phyloP scores from a whole-genome alignment of 805 yeast species.

The Saccharomyces mikatae region DNA sequence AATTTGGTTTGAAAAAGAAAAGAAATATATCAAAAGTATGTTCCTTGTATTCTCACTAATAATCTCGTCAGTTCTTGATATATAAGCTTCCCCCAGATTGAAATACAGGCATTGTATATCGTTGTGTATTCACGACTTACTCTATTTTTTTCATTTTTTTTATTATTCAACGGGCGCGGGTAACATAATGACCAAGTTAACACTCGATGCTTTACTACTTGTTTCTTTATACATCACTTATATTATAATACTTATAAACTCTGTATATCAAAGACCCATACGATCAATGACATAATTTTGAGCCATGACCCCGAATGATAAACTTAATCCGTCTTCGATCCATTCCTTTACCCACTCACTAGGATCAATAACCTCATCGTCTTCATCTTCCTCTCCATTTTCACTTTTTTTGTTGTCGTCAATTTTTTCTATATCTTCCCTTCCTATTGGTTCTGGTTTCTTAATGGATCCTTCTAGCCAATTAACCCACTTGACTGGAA shows the following conservation, averaged over 20 bases:
- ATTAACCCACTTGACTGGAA: conserved; percentile 84
- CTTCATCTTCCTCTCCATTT: conserved; percentile 25
- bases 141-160: background rate
- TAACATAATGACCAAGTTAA: background rate
- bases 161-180: background rate
- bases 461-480: conserved; percentile 54
- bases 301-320: conserved; percentile 78
- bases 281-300: conserved; percentile 85
- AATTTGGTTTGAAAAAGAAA: background rate
- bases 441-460: conserved; percentile 7
- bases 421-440: conserved; percentile 8
- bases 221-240: background rate
- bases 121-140: background rate
- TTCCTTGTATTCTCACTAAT: background rate
- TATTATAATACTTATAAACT: background rate
- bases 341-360: conserved; percentile 74
- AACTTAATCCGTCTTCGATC: conserved; percentile 69
- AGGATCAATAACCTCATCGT: conserved; percentile 58
- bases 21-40: background rate
- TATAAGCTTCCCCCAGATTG: background rate
- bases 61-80: background rate
- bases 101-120: background rate
- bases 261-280: conserved; percentile 36
- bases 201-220: background rate
- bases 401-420: conserved; percentile 17